Percentiles rank a stretch among this genome's conserved stretches.
Conservation (phyloP, 2,329 filamentous ascomycete genomes). For the Neonectria neomacrospora region DNA sequence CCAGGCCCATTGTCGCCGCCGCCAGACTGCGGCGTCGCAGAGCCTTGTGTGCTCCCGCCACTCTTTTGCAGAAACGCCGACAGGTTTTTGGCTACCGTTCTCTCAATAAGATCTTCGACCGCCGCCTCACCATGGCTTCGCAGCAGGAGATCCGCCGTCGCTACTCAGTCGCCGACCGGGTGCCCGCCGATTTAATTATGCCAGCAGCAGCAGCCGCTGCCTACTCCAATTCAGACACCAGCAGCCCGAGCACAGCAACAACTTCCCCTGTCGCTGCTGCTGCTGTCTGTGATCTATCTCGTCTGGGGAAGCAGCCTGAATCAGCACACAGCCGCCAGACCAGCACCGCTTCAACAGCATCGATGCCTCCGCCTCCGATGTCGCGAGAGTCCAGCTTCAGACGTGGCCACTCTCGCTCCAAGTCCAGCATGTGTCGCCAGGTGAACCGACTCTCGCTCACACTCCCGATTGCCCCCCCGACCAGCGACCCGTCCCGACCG, state of each 20-base stretch:
- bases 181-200: slow-evolving; percentile 43
- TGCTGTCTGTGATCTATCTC: slow-evolving; percentile 25
- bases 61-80: slow-evolving; percentile 52
- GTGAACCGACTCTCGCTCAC: slow-evolving; percentile 70
- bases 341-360: slow-evolving; percentile 35
- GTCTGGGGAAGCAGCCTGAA: slow-evolving; percentile 26
- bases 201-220: slow-evolving; percentile 42
- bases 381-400: slow-evolving; percentile 52
- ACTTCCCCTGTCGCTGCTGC: slow-evolving; percentile 25
- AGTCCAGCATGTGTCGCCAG: slow-evolving; percentile 64
- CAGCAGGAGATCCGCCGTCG: slow-evolving; percentile 54
- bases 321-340: slow-evolving; percentile 30
- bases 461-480: slow-evolving; percentile 68
- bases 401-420: slow-evolving; percentile 61
- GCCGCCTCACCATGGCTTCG: slow-evolving; percentile 47
- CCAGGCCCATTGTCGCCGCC: slow-evolving; percentile 55
- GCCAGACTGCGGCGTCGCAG: slow-evolving; percentile 54
- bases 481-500: slow-evolving; percentile 63
- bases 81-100: slow-evolving; percentile 48
- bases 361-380: slow-evolving; percentile 52
- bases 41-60: slow-evolving; percentile 51
- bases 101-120: slow-evolving; percentile 42
- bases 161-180: slow-evolving; percentile 52
- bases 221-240: slow-evolving; percentile 33
- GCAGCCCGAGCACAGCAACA: slow-evolving; percentile 27